phyloP scores from a whole-genome alignment of 768 basidiomycete genomes.

The Calvatia gigantea region DNA sequence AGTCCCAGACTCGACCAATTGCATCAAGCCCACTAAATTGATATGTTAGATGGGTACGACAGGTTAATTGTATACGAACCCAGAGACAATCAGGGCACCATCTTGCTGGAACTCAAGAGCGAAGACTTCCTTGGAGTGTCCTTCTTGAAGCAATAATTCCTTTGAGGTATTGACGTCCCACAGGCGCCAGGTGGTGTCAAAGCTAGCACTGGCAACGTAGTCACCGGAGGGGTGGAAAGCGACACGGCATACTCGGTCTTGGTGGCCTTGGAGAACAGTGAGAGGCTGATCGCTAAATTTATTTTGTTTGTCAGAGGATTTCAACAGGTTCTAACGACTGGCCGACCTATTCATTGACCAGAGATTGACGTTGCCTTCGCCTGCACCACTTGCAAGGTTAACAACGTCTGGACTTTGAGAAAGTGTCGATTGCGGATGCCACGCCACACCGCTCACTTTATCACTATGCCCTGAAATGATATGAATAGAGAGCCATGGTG shows the following conservation, averaged over 20 bases:
- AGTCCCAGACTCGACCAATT: conserved; percentile 96
- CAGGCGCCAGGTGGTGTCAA: conserved; percentile 95
- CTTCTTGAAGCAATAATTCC: conserved; percentile 89
- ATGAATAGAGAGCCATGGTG: conserved; percentile 10
- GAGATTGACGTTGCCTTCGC: conserved; percentile 79
- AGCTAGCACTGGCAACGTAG: conserved; percentile 92
- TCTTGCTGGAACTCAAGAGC: conserved; percentile 95
- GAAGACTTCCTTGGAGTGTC: conserved; percentile 96
- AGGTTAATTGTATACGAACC: conserved; percentile 47
- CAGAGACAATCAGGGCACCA: conserved; percentile 89
- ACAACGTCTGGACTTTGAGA: conserved; percentile 57
- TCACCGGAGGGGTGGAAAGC: conserved; percentile 96
- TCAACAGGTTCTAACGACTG: neutral
- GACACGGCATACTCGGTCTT: conserved; percentile 87
- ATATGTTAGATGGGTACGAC: neutral
- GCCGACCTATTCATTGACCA: conserved; percentile 85
- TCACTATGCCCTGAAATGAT: conserved; percentile 73
- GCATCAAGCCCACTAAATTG: conserved; percentile 83
- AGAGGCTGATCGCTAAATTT: conserved; percentile 72
- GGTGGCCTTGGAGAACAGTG: conserved; percentile 84
- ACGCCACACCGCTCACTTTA: conserved; percentile 92
- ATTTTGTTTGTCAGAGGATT: conserved; percentile 10
- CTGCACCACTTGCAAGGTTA: conserved; percentile 90
- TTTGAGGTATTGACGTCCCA: conserved; percentile 88
- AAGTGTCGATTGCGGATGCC: conserved; percentile 93